Percentiles rank a stretch among this genome's conserved stretches.
Evolutionary conservation across 1,139 yeast genomes (phyloP).

Genomic region (Hyphopichia buzzinii): DNA sequence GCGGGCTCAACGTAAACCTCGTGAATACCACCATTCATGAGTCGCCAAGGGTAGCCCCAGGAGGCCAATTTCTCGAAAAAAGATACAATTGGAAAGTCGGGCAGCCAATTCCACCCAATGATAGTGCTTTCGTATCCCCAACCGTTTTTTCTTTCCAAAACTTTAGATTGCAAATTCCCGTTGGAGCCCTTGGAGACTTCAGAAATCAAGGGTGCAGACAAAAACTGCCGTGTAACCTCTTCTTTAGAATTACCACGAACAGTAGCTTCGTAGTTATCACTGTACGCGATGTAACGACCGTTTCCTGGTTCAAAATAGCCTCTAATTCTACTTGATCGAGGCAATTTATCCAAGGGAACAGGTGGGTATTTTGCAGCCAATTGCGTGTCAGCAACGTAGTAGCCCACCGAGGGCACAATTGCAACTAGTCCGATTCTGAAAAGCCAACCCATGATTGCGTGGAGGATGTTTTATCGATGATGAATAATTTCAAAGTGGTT

Average conservation of each 20-base stretch:
- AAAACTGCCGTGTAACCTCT: not conserved
- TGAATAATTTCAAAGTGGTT: not conserved
- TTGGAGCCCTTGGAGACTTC: not conserved
- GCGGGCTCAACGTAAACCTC: constrained; percentile 6
- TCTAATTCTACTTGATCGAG: not conserved
- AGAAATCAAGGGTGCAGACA: not conserved
- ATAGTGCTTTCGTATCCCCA: constrained; percentile 1
- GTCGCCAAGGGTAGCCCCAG: constrained; percentile 7
- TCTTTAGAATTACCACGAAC: not conserved
- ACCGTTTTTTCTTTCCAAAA: not conserved
- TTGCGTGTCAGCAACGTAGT: not conserved
- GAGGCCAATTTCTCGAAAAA: constrained; percentile 4
- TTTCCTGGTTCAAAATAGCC: constrained; percentile 1
- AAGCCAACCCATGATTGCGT: not conserved
- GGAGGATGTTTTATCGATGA: not conserved
- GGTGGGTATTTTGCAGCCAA: not conserved
- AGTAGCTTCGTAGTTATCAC: not conserved
- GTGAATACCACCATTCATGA: constrained; percentile 8
- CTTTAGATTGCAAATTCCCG: not conserved
- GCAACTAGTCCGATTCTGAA: not conserved
- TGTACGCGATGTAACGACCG: not conserved
- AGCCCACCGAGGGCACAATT: not conserved
- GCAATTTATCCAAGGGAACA: not conserved
- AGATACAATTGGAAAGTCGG: not conserved
- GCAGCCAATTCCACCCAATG: constrained; percentile 6